Evolutionary conservation across 208 protist genomes (phyloP).

Genomic region (Leishmania mexicana): DNA sequence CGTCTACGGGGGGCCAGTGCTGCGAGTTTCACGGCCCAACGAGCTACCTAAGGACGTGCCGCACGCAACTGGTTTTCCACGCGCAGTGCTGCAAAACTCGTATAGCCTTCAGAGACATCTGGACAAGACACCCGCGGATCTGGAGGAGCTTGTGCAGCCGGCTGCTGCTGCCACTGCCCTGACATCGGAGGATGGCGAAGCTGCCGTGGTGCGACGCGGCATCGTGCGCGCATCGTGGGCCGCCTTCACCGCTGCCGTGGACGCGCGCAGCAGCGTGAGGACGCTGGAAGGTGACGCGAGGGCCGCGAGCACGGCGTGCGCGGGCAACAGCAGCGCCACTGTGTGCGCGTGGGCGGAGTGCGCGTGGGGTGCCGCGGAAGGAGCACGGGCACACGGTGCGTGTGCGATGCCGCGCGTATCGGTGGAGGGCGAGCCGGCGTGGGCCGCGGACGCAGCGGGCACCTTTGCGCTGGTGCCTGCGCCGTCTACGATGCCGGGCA

Average conservation of each 20-base stretch:
- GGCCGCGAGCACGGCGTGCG: not conserved
- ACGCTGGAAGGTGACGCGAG: not conserved
- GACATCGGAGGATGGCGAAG: not conserved
- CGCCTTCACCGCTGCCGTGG: not conserved
- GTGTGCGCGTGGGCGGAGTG: slow-evolving; percentile 13
- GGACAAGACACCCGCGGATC: not conserved
- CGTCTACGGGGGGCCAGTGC: not conserved
- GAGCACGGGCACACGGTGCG: not conserved
- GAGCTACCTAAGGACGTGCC: not conserved
- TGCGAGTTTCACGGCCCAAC: not conserved
- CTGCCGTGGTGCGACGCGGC: not conserved
- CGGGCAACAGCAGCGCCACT: slow-evolving; percentile 2
- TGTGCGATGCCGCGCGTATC: slow-evolving; percentile 16
- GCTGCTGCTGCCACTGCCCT: not conserved
- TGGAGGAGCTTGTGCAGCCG: slow-evolving; percentile 9
- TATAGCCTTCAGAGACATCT: not conserved
- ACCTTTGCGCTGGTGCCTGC: not conserved
- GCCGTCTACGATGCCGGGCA: not conserved
- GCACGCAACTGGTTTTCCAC: not conserved
- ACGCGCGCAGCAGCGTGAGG: not conserved
- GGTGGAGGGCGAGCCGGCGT: not conserved
- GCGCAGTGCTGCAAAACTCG: not conserved
- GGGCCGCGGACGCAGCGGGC: slow-evolving; percentile 13
- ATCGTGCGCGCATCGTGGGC: not conserved
- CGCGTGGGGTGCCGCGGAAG: not conserved